These are phyloP conservation scores for Pisolithus tinctorius DNA, from an alignment of 768 basidiomycete genomes.

Conservation along the genomic window DNA sequence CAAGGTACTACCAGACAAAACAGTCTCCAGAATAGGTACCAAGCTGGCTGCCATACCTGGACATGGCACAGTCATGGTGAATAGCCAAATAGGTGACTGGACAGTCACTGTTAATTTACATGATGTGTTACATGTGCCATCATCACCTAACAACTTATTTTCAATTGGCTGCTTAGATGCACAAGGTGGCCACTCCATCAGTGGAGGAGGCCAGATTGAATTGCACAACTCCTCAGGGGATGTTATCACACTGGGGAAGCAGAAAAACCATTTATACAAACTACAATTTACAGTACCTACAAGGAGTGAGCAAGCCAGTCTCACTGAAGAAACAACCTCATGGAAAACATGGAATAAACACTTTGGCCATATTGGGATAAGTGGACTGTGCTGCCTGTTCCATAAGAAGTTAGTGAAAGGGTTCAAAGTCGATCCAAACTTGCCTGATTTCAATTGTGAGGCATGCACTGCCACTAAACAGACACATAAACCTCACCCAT, in stretches of 20 bases:
- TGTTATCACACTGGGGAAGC: too few species aligned
- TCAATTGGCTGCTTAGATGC: background rate
- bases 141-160: background rate
- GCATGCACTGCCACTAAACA: constrained; percentile 1
- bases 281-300: too few species aligned
- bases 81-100: background rate
- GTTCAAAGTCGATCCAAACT: background rate
- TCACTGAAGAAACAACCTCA: too few species aligned
- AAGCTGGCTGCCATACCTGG: background rate
- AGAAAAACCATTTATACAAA: too few species aligned
- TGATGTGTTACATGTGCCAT: background rate
- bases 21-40: too few species aligned
- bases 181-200: too few species aligned
- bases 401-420: background rate
- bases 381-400: background rate
- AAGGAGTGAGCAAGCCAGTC: too few species aligned
- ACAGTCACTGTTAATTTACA: background rate
- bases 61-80: background rate
- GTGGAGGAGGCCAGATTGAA: too few species aligned
- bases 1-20: too few species aligned
- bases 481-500: background rate
- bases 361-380: background rate
- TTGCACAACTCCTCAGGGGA: too few species aligned
- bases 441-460: background rate
- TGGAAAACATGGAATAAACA: too few species aligned